phyloP scores from a whole-genome alignment of 768 basidiomycete genomes.

The Auriscalpium orientale region DNA sequence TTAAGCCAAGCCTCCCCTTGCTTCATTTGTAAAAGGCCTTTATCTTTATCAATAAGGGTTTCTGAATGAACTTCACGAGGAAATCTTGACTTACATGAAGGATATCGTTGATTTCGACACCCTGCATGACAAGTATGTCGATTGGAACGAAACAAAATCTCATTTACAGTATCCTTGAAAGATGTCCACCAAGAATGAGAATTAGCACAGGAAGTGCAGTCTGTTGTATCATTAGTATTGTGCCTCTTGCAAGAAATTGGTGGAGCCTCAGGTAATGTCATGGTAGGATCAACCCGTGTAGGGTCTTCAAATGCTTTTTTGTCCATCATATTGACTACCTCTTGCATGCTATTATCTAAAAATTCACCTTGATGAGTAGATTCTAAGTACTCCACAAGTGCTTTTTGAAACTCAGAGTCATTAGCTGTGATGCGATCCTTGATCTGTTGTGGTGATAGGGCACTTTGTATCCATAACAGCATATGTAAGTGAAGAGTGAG shows the following conservation, averaged over 20 bases:
- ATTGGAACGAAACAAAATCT: slow-evolving; percentile 3
- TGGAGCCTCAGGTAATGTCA: no score
- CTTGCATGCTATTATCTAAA: neutral
- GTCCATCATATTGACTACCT: neutral
- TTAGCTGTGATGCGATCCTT: slow-evolving; percentile 8
- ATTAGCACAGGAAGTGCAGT: no score
- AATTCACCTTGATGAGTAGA: slow-evolving; percentile 11
- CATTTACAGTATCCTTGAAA: slow-evolving; percentile 4
- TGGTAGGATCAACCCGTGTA: no score
- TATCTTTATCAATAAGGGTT: slow-evolving; percentile 21
- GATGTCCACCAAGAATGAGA: neutral
- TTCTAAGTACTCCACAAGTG: slow-evolving; percentile 10
- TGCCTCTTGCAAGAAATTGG: no score
- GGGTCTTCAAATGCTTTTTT: neutral
- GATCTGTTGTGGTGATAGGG: slow-evolving; percentile 12
- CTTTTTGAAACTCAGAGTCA: slow-evolving; percentile 3
- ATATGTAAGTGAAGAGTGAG: slow-evolving; percentile 18
- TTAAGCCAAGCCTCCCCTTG: slow-evolving; percentile 31
- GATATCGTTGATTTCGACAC: slow-evolving; percentile 20
- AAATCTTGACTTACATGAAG: slow-evolving; percentile 29
- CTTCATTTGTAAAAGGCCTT: slow-evolving; percentile 23
- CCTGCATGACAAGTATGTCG: slow-evolving; percentile 16
- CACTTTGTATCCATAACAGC: slow-evolving; percentile 11
- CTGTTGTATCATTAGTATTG: no score
- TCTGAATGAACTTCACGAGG: slow-evolving; percentile 22